phyloP scores from a whole-genome alignment of 352 stramenopile genomes.

The Thraustochytrium striatum region DNA sequence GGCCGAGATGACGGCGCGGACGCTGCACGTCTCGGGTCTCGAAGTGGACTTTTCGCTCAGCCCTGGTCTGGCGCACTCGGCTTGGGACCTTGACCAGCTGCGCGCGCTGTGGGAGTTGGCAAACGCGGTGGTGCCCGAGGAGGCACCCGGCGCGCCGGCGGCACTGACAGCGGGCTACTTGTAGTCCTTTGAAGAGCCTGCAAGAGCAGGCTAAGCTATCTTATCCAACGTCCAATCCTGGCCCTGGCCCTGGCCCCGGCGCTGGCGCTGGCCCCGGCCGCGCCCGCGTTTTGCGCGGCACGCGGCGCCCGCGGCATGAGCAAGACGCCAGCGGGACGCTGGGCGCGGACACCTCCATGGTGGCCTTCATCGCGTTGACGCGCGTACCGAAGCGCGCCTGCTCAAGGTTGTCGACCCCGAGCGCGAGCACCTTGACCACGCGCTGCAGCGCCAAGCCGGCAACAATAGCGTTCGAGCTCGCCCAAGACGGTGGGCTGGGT shows the following conservation, averaged over 20 bases:
- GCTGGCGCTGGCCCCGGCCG: not conserved
- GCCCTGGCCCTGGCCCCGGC: not conserved
- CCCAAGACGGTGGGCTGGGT: not conserved
- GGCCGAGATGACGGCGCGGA: conserved; percentile 3
- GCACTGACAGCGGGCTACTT: not conserved
- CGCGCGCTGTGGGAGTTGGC: not conserved
- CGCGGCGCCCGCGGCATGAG: too few relatives aligned
- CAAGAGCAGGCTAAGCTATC: not conserved
- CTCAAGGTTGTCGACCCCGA: too few relatives aligned
- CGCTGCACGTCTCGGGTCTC: not conserved
- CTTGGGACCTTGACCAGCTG: conserved; percentile 1
- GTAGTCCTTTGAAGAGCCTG: not conserved
- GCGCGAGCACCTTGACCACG: not conserved
- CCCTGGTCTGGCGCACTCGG: conserved; percentile 1
- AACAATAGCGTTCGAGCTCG: not conserved
- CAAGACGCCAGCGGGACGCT: too few relatives aligned
- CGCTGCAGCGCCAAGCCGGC: not conserved
- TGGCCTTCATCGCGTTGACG: too few relatives aligned
- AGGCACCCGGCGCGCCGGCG: too few relatives aligned
- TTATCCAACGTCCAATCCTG: not conserved
- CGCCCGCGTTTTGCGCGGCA: not conserved
- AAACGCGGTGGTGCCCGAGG: not conserved
- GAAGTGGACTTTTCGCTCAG: not conserved
- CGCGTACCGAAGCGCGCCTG: too few relatives aligned
- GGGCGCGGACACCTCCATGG: too few relatives aligned